Base-by-base conservation (phyloP, 2,329 filamentous ascomycete species). In the Fusarium globosum region DNA sequence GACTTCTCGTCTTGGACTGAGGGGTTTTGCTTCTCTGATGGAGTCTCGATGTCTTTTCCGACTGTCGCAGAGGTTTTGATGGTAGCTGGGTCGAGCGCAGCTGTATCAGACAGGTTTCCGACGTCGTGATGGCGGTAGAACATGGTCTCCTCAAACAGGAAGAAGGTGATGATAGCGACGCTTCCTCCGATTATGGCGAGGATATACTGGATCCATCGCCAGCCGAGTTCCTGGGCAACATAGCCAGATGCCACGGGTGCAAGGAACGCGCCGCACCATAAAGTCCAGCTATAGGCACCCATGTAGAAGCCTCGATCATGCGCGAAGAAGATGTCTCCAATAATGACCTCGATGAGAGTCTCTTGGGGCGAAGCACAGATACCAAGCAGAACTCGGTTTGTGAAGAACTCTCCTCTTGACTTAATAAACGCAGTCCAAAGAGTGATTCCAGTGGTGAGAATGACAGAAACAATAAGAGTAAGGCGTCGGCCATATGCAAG, bases 101-200 rank as follows among this genome's bases (percentile, higher is more conserved):
- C 39, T 12, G 72, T 60, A 18, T 49, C 59, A 3, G 48, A 30
- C 15, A 65, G 33, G 8, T 62, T 68, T 4, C 51, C 55, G 23
- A 63, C 38, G 8, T 18, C 46, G 28, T 28, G 51, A 12, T 66
- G 56, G 11, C 74, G 68, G 51, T 71, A 73, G 53, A 68, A 77
- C 69, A 76, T 78, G 0, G 77, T 78, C 53, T 78, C 76, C 20
- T 78, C 75, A 14, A 77, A 76, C 11, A 77, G 71, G 49, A 78
- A 74, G 21, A 76, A 76, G 0, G 74, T 74, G 0, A 70, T 26
- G 8, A 77, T 23, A 5, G 69, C 61, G 4, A 71, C 51, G 0
- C 26, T 64, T 7, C 57, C 66, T 30, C 74, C 72, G 2, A 77
- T 68, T 9, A 73, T 65, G 1, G 76, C 52, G 21, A 75, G 49